Evolutionary conservation across 1,284 basidiomycete genomes (phyloP), one percentile per base, ranked within the genome.

Genomic region (Ceratobasidium sp.): DNA sequence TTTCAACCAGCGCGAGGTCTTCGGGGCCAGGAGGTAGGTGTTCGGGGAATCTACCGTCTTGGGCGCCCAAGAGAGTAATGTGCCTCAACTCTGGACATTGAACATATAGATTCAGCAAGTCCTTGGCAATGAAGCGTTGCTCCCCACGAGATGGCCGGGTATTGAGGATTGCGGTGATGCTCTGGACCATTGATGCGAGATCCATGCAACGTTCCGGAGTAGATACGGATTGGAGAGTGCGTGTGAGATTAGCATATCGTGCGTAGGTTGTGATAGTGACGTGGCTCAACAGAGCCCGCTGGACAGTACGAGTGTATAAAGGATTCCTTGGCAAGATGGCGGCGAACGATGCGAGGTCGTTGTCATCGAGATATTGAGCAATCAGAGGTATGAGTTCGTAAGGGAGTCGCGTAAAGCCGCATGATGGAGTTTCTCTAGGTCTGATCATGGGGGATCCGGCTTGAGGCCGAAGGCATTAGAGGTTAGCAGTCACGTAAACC

Each of bases 301-400:
- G 65, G n/a, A 58, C 26, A 55, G 26, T 39, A 6, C 8, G 10
- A 26, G 53, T 32, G 52, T 57, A 46, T 10, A 21, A 1, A 5
- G 10, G 12, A 8, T 26, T 21, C 1, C 18, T 43, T 21, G 21
- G 14, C 23, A 45, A 16, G 23, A 69, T 36, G 3, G 14, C n/a
- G 18, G 39, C 23, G 2, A 69, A 14, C 10, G 65, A 1, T 23
- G 65, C 65, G 23, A 69, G 53, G 28, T 69, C 52, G 53, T 53
- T 18, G 10, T 12, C 39, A 2, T 39, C 30, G 12, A 62, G 61
- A n/a, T 55, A 34, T 55, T 75, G 14, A 74, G 76, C 28, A 75
- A 79, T 46, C 69, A 77, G 1, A 76, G 76, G 14, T 72, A 76
- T 18, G 57, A 72, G 39, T 75, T 76, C 75, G 6, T 28, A 26